A percentile compares a stretch with the other conserved stretches of the same genome.
Evolutionary conservation across 2,329 filamentous ascomycete genomes (phyloP).

Genomic region (Plenodomus biglobosus): DNA sequence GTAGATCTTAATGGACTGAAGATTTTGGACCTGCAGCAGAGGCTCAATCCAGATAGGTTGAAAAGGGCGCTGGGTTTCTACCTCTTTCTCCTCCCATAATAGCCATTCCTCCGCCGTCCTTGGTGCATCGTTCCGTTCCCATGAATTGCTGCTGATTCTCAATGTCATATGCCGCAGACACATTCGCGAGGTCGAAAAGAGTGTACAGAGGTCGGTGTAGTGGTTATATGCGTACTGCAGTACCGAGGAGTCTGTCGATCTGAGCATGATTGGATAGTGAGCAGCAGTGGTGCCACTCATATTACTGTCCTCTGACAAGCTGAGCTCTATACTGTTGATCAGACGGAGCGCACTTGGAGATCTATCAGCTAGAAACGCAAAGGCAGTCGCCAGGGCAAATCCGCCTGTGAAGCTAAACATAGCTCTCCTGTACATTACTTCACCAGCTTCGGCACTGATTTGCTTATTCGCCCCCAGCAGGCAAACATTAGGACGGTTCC

Average conservation of each 20-base stretch:
- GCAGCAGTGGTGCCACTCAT: conserved; percentile 15
- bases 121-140: conserved; percentile 7
- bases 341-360: conserved; percentile 12
- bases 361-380: conserved; percentile 27
- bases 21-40: conserved; percentile 13
- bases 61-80: conserved; percentile 7
- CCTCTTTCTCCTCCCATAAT: conserved; percentile 13
- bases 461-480: conserved; percentile 24
- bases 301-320: conserved; percentile 22
- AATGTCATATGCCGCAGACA: conserved; percentile 18
- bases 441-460: conserved; percentile 22
- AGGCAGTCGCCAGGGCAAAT: conserved; percentile 26
- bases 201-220: conserved; percentile 24
- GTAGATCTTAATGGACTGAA: conserved; percentile 16
- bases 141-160: conserved; percentile 13
- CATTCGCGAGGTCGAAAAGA: conserved; percentile 22
- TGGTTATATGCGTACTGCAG: conserved; percentile 24
- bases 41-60: conserved; percentile 21
- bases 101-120: conserved; percentile 12
- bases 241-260: conserved; percentile 19
- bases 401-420: conserved; percentile 24
- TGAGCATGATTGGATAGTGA: conserved; percentile 15
- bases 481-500: conserved; percentile 5
- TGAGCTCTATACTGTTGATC: conserved; percentile 20
- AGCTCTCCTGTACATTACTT: conserved; percentile 27